phyloP scores from a whole-genome alignment of 2,329 filamentous ascomycete species.

The Fusarium sororula region DNA sequence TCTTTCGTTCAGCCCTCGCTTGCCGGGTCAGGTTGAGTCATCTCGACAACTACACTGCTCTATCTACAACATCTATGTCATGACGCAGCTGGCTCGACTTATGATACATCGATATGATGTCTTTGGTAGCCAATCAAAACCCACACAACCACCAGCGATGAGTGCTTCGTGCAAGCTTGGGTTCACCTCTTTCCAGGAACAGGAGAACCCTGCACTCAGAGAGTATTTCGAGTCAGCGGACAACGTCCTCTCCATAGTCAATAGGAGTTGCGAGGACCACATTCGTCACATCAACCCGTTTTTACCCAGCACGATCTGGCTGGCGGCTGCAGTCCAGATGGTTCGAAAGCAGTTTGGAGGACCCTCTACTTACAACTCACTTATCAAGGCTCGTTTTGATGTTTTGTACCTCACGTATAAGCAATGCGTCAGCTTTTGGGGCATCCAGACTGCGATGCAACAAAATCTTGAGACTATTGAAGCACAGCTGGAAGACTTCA shows the following conservation, averaged over 20 bases:
- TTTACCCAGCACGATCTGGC: background rate
- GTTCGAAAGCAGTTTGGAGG: background rate
- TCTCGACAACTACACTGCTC: background rate
- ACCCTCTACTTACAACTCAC: background rate
- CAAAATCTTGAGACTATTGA: background rate
- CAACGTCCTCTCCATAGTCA: background rate
- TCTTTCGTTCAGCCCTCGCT: background rate
- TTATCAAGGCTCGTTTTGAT: background rate
- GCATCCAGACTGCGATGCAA: background rate
- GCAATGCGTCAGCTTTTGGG: background rate
- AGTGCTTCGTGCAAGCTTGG: background rate
- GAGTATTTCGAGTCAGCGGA: background rate
- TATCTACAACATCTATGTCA: background rate
- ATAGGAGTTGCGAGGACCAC: background rate
- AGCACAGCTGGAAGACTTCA: background rate
- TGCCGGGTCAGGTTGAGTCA: background rate
- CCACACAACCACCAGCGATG: background rate
- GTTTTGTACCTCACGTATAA: background rate
- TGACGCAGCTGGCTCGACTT: background rate
- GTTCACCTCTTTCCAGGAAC: background rate
- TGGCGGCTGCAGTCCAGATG: background rate
- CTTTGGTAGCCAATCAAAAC: accelerated
- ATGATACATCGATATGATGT: background rate
- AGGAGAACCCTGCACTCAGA: background rate
- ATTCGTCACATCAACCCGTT: background rate